A percentile compares a stretch with the other conserved stretches of the same genome.
Conservation (phyloP, 192 early-diverging fungal species). For the Irineochytrium annulatum region DNA sequence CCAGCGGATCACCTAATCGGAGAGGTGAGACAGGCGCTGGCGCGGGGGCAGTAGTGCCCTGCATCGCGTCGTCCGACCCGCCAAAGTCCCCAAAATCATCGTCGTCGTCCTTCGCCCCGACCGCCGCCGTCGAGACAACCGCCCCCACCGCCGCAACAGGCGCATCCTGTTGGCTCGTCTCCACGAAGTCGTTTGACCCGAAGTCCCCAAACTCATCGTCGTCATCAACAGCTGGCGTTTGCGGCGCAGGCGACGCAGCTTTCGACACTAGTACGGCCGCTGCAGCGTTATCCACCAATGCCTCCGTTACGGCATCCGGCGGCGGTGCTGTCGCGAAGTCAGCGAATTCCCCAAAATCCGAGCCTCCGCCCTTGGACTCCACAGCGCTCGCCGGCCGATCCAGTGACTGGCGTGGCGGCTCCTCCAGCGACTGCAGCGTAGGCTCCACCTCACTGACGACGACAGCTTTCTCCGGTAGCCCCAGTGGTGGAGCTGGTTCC, state of each 20-base stretch:
- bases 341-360: background rate
- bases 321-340: background rate
- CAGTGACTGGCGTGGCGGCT: no score
- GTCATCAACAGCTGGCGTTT: no score
- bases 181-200: background rate
- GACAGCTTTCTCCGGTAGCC: no score
- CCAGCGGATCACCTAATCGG: no score
- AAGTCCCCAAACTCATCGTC: background rate
- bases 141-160: background rate
- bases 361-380: no score
- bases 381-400: no score
- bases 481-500: no score
- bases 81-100: constrained; percentile 44
- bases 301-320: background rate
- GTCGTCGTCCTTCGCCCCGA: constrained; percentile 15
- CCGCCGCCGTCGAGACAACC: background rate
- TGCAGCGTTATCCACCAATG: background rate
- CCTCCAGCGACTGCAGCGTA: no score
- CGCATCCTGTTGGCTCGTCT: background rate
- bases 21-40: no score
- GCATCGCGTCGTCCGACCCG: constrained; percentile 20
- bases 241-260: no score
- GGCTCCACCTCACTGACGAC: no score
- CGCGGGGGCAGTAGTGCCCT: constrained; percentile 11
- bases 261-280: no score